Percentiles rank a stretch among this genome's conserved stretches.
Evolutionary conservation across 1,284 basidiomycete species (phyloP).

Genomic region (Blastosporella zonata): DNA sequence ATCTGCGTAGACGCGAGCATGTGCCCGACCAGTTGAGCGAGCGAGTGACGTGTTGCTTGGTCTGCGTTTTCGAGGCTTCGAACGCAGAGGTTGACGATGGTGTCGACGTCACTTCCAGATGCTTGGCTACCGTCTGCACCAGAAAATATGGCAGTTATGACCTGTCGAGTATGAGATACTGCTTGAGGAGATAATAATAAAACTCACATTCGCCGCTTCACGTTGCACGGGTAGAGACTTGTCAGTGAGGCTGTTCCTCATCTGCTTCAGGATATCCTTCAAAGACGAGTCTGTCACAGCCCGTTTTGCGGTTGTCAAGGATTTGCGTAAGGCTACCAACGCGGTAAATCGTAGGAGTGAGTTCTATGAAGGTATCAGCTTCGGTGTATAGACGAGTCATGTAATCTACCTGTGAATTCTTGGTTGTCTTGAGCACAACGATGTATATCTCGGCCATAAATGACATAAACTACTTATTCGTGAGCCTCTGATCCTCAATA

Average conservation of each 20-base stretch:
- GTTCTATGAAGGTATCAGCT: constrained; percentile 40
- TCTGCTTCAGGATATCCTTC: constrained; percentile 86
- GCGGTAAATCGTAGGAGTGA: constrained; percentile 85
- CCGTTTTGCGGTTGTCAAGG: constrained; percentile 74
- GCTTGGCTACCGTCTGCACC: constrained; percentile 51
- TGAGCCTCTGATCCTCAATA: background rate
- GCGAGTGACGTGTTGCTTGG: constrained; percentile 77
- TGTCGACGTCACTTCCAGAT: constrained; percentile 71
- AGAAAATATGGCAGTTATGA: constrained; percentile 64
- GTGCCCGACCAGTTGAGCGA: constrained; percentile 80
- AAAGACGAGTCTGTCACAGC: constrained; percentile 77
- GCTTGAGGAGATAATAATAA: background rate
- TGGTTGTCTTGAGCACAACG: constrained; percentile 63
- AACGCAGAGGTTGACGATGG: constrained; percentile 64
- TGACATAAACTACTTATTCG: constrained; percentile 82
- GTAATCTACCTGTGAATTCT: constrained; percentile 61
- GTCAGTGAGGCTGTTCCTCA: constrained; percentile 75
- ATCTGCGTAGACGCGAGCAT: constrained; percentile 85
- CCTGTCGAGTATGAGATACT: constrained; percentile 36
- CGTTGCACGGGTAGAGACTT: constrained; percentile 87
- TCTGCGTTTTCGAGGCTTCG: constrained; percentile 83
- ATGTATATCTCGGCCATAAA: constrained; percentile 83
- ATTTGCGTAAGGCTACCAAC: constrained; percentile 73
- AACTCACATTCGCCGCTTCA: constrained; percentile 71
- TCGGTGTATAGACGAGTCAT: constrained; percentile 1